phyloP scores from a whole-genome alignment of 176 grass and related monocot species.

The Hordeum marinum region DNA sequence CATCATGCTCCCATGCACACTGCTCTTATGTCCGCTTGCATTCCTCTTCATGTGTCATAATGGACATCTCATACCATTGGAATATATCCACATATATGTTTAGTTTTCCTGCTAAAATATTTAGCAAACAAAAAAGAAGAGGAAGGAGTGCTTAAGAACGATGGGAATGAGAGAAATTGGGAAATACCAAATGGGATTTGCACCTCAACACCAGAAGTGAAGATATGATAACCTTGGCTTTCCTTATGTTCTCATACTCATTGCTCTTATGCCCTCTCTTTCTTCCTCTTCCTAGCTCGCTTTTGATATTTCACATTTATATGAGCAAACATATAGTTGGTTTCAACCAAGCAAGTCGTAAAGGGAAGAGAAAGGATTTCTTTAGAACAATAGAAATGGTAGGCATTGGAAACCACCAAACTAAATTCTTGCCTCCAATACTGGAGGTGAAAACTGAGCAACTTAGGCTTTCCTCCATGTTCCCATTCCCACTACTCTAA shows the following conservation, averaged over 20 bases:
- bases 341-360: neutral
- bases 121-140: neutral
- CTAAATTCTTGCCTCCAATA: neutral
- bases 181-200: constrained; percentile 12
- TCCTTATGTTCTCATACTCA: constrained; percentile 23
- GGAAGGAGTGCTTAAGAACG: constrained; percentile 17
- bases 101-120: neutral
- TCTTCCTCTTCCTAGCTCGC: constrained; percentile 24
- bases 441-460: neutral
- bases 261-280: constrained; percentile 16
- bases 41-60: neutral
- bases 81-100: neutral
- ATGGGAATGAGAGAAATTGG: constrained; percentile 16
- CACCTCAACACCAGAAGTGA: neutral
- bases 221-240: neutral
- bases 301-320: neutral
- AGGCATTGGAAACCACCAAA: constrained; percentile 17
- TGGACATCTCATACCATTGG: neutral
- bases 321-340: neutral
- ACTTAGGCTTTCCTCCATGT: neutral
- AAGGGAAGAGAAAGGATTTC: constrained; percentile 18
- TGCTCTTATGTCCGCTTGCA: constrained; percentile 11
- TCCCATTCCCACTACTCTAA: constrained; percentile 29
- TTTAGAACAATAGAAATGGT: constrained; percentile 25
- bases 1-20: constrained; percentile 24